Evolutionary conservation across 2,329 filamentous ascomycete species (phyloP), one percentile per base, ranked within the genome.

Genomic region (Cercospora canescens): DNA sequence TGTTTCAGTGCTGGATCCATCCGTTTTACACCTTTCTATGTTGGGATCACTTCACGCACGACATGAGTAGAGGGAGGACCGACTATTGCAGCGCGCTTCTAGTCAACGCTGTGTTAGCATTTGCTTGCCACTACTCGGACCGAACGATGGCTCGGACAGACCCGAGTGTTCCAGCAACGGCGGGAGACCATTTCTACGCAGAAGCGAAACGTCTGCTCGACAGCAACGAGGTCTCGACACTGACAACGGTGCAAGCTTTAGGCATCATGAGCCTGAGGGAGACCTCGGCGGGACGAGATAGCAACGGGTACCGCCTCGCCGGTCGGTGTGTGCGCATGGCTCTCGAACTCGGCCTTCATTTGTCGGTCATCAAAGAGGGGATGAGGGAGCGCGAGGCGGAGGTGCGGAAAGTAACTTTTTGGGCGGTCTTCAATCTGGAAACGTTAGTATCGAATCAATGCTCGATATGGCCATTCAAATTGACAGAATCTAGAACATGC

Each of bases 221-320:
- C 63, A 80, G 85, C 62, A 76, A 79, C 41, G 81, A 91, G 66
- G 86, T 87, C 60, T 86, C 91, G 67, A 85, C 77, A 6, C 78
- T 93, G 32, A 91, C 90, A 2, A 92, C 89, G 4, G 88, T 91
- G 52, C 91, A 93, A 79, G 90, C 91, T 1, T 80, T 93, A 18
- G 89, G 89, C 6, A 86, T 93, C 71, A 91, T 94, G 89, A 89
- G 89, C 6, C 88, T 92, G 69, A 82, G 90, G 48, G 90, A 93
- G 78, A 89, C 88, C 3, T 92, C 89, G 21, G 67, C 69, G 28
- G 90, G 90, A 0, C 84, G 90, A 35, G 89, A 92, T 72, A 91
- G 88, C 32, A 87, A 89, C 69, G 91, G 89, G 59, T 92, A 90
- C 83, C 90, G 87, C 65, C 90, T 91, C 69, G 87, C 88, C 2